These are phyloP conservation scores for Fraxinus sp. DNA, from an alignment of 305 asterid genomes.

Conservation along the genomic window DNA sequence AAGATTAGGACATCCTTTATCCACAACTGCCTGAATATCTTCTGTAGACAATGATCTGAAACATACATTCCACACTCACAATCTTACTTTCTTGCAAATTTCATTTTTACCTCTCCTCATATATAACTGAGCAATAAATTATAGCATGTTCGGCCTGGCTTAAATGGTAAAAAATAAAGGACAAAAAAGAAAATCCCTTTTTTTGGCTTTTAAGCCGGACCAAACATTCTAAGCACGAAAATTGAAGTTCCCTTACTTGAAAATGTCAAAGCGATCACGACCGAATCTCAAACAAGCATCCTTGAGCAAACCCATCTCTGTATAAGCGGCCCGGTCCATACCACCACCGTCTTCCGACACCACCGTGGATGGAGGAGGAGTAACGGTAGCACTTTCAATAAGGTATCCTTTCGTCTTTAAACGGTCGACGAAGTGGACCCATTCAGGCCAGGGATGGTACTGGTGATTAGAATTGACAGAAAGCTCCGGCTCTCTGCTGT, in stretches of 20 bases:
- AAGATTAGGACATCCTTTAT: constrained; percentile 76
- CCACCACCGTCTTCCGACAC: constrained; percentile 14
- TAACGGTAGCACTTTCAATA: constrained; percentile 8
- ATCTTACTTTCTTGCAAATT: neutral
- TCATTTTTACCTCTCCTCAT: neutral
- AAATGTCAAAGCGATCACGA: constrained; percentile 79
- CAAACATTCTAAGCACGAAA: neutral
- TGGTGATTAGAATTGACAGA: neutral
- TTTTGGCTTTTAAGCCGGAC: neutral
- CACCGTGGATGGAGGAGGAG: constrained; percentile 10
- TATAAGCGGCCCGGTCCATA: constrained; percentile 37
- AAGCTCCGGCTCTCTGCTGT: constrained; percentile 18
- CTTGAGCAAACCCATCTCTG: constrained; percentile 57
- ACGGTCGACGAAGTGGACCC: constrained; percentile 72
- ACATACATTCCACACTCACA: constrained; percentile 15
- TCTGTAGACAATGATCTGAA: constrained; percentile 62
- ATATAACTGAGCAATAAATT: neutral
- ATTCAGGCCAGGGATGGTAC: constrained; percentile 91
- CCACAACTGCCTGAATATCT: constrained; percentile 70
- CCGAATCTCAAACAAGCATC: constrained; percentile 72
- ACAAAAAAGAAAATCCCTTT: neutral
- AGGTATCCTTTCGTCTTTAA: constrained; percentile 71
- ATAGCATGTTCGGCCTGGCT: neutral
- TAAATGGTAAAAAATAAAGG: neutral
- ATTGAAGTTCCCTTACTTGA: constrained; percentile 47